Evolutionary conservation across 176 grass and related monocot species (phyloP).

Genomic region (Thalia dealbata): DNA sequence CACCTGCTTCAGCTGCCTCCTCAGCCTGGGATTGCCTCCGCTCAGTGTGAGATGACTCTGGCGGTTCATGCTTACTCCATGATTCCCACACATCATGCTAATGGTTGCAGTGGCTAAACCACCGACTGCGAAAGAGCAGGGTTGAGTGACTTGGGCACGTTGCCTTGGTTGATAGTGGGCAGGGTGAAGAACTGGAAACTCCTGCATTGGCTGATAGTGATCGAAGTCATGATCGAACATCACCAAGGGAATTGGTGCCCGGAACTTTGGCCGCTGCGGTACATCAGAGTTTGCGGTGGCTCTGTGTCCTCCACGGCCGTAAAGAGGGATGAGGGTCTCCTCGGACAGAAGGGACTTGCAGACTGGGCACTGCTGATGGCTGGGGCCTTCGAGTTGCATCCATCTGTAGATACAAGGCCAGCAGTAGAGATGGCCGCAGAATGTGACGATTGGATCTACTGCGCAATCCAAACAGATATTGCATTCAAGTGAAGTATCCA

Average conservation of each 20-base stretch:
- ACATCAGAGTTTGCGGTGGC: constrained; percentile 8
- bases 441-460: constrained; percentile 2
- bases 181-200: not conserved
- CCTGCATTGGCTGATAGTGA: not conserved
- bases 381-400: constrained; percentile 4
- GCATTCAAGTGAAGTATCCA: not conserved
- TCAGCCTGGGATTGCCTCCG: constrained; percentile 31
- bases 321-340: constrained; percentile 12
- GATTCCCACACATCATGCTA: constrained; percentile 30
- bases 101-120: constrained; percentile 42
- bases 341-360: constrained; percentile 11
- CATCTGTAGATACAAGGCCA: constrained; percentile 25
- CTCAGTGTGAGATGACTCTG: constrained; percentile 9
- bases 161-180: not conserved
- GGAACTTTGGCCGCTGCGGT: constrained; percentile 33
- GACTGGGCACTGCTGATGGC: constrained; percentile 8
- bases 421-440: constrained; percentile 23
- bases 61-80: constrained; percentile 18
- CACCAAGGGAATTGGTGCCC: not conserved
- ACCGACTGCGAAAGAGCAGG: constrained; percentile 4
- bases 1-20: constrained; percentile 46
- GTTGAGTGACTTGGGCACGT: not conserved
- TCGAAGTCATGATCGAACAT: not conserved
- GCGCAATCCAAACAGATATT: constrained; percentile 5
- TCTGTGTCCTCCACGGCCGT: constrained; percentile 1